A percentile compares a stretch with the other conserved stretches of the same genome.
phyloP scores from a whole-genome alignment of 768 basidiomycete species.

The Lactarius quietus region DNA sequence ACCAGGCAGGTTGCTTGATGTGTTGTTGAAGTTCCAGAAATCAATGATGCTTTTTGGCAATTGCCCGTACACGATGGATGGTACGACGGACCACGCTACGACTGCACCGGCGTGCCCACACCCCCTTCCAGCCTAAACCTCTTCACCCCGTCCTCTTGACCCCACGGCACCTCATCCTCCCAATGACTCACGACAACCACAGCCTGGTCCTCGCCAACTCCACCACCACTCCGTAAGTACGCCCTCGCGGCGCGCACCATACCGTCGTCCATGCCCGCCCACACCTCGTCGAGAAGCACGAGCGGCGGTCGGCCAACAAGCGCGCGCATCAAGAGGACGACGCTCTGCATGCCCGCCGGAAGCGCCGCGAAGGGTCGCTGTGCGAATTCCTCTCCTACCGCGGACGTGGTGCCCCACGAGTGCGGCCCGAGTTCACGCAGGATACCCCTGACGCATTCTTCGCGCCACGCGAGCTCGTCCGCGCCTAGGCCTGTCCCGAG shows the following conservation, averaged over 20 bases:
- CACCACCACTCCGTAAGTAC: conserved; percentile 53
- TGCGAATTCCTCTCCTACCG: conserved; percentile 38
- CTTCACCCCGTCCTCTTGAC: conserved; percentile 48
- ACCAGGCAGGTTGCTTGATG: too few species aligned
- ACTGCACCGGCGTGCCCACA: conserved; percentile 20
- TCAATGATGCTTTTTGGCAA: too few species aligned
- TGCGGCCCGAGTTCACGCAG: conserved; percentile 59
- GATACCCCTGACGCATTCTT: conserved; percentile 51
- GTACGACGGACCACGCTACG: neutral
- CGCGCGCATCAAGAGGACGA: conserved; percentile 83
- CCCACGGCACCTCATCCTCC: conserved; percentile 91
- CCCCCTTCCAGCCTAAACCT: conserved; percentile 38
- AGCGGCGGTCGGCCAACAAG: conserved; percentile 71
- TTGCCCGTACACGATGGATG: too few species aligned
- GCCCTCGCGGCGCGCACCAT: conserved; percentile 63
- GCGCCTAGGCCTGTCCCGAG: conserved; percentile 40
- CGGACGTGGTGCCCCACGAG: conserved; percentile 44
- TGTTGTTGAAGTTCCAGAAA: too few species aligned
- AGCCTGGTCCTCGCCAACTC: conserved; percentile 58
- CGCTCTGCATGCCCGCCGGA: conserved; percentile 68
- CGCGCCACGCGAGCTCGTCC: conserved; percentile 38
- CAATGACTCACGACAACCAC: conserved; percentile 88
- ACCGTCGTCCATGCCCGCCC: conserved; percentile 84
- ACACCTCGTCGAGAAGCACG: conserved; percentile 87
- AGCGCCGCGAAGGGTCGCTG: conserved; percentile 56